These are phyloP conservation scores for Colletotrichum siamense DNA, from an alignment of 2,329 filamentous ascomycete species.

Conservation along the genomic window DNA sequence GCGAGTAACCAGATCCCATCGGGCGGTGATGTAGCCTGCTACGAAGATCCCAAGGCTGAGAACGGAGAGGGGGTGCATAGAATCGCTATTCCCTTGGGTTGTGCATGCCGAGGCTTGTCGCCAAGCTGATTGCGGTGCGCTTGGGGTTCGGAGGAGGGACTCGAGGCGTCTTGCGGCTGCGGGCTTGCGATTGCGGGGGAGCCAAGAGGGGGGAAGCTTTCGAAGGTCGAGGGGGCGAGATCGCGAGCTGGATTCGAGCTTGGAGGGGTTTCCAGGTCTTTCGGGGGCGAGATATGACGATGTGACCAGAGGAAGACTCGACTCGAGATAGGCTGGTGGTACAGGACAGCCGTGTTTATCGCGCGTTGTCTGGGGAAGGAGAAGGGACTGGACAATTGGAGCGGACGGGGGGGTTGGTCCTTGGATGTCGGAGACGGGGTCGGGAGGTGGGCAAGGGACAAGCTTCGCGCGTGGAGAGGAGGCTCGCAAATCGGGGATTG, in stretches of 20 bases:
- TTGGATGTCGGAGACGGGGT: background rate
- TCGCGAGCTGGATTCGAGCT: background rate
- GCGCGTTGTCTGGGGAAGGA: background rate
- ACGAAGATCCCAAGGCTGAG: conserved; percentile 98
- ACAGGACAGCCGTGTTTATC: background rate
- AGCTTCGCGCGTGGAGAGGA: conserved; percentile 6
- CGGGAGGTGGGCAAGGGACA: conserved; percentile 10
- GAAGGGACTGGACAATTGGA: background rate
- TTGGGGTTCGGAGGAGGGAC: background rate
- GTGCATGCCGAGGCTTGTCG: conserved; percentile 46
- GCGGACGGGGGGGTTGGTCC: background rate
- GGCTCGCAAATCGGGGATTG: background rate
- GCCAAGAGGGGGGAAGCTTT: background rate
- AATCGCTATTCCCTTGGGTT: conserved; percentile 49
- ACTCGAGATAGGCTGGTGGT: background rate
- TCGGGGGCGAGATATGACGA: background rate
- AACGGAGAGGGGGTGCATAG: conserved; percentile 98
- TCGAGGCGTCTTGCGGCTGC: conserved; percentile 1
- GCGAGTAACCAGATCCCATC: conserved; percentile 97
- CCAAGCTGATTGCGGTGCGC: conserved; percentile 14
- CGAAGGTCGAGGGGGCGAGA: background rate
- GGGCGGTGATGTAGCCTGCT: conserved; percentile 98
- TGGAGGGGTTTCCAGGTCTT: background rate
- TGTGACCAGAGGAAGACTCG: background rate
- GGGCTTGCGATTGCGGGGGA: conserved; percentile 2